These are phyloP conservation scores for Lactarius trivialis DNA, from an alignment of 768 basidiomycete genomes.

Conservation along the genomic window DNA sequence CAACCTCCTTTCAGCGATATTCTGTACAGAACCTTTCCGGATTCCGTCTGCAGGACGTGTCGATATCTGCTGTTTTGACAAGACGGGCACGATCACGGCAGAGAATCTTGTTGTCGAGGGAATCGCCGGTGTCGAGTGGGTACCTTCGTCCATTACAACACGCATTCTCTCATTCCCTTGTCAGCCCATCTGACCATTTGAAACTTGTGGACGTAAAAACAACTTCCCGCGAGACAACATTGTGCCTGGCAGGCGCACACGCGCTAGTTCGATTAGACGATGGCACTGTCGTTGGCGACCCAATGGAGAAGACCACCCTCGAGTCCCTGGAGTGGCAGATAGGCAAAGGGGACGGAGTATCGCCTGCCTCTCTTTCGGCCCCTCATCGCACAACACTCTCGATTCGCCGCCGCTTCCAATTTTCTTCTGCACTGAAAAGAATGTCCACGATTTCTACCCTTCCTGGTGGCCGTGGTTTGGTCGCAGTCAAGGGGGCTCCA, in stretches of 20 bases:
- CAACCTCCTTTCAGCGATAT: constrained; percentile 63
- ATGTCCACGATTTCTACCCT: constrained; percentile 86
- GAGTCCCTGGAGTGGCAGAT: constrained; percentile 80
- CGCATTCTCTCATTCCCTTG: constrained; percentile 2
- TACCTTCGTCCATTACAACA: constrained; percentile 18
- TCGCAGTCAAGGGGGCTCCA: constrained; percentile 92
- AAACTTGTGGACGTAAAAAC: constrained; percentile 77
- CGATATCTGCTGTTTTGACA: constrained; percentile 98
- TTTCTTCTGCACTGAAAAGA: constrained; percentile 93
- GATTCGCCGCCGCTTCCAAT: constrained; percentile 92
- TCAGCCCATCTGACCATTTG: constrained; percentile 50
- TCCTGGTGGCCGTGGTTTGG: constrained; percentile 52
- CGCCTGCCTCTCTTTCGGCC: constrained; percentile 45
- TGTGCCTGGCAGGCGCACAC: constrained; percentile 90
- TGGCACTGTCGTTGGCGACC: constrained; percentile 90
- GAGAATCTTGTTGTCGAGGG: constrained; percentile 94
- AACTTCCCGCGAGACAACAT: constrained; percentile 67
- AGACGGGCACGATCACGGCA: constrained; percentile 97
- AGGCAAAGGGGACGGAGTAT: constrained; percentile 53
- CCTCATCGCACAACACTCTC: constrained; percentile 54
- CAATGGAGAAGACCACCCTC: constrained; percentile 97
- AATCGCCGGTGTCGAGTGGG: constrained; percentile 84
- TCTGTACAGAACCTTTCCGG: constrained; percentile 98
- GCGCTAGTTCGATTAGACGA: constrained; percentile 93
- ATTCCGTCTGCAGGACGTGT: constrained; percentile 94